Evolutionary conservation across 164 flowering plant species (phyloP), one percentile per base, ranked within the genome.

Genomic region (Cinnamomum chago): DNA sequence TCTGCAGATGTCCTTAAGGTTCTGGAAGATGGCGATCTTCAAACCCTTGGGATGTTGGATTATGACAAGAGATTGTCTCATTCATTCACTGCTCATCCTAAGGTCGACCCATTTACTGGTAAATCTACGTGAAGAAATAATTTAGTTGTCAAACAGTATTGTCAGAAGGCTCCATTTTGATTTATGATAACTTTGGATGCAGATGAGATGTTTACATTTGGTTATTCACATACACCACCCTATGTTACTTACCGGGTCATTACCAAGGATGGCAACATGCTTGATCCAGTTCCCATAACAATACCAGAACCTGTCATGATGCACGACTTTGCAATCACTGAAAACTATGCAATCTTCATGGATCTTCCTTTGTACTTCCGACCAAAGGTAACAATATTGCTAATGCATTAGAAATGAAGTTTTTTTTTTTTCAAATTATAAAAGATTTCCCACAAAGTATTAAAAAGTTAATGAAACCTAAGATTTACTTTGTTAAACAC

Each of bases 261-360:
- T 73, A 86, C 98, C n/a, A 92, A 93, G 82, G 93, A 93, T 75
- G 98, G 98, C 23, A 70, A 85, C 76, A 93, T 93, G 98, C 90
- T 90, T 80, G 98, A 95, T 73, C 99, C 98, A 0, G 97, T 95
- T 30, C 97, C 94, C 68, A 95, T 95, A 80, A 93, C 98, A 65
- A 73, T 93, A 79, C 70, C 97, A 72, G 94, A 80, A 2, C 90
- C 98, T 71, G 83, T 93, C 78, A 89, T 95, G 98, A 95, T 95
- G 99, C 99, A 95, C 84, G 99, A 93, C 79, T 95, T 95, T 84
- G 97, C 98, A 77, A 93, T 95, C 81, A 92, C 98, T 25, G 96
- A 93, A 77, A 95, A 91, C 78, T 95, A 89, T 84, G 92, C 98
- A 30, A 84, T 95, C 76, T 87, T 95, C 84, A 89, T 95, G 99